phyloP scores from a whole-genome alignment of 2,329 filamentous ascomycete species.

The Calonectria naviculata region DNA sequence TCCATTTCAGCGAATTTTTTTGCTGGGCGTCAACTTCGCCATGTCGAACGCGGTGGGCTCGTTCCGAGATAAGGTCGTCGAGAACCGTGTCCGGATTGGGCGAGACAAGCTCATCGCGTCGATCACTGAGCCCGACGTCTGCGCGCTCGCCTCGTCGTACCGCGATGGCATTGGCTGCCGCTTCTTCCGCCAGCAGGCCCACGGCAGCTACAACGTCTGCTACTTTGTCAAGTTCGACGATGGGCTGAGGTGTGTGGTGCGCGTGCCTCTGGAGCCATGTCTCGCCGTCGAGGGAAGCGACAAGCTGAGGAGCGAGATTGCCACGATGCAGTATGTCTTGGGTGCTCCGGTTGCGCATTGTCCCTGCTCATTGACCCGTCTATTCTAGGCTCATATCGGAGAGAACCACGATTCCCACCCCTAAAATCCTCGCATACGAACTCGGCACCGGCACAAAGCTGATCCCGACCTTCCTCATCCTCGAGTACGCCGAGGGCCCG shows the following conservation, averaged over 20 bases:
- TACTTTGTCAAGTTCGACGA: constrained; percentile 17
- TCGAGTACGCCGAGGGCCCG: constrained; percentile 20
- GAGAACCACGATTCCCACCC: constrained; percentile 15
- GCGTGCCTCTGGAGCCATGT: constrained; percentile 6
- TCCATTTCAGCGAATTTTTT: too few species aligned
- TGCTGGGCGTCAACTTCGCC: neutral
- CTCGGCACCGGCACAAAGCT: neutral
- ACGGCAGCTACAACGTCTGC: constrained; percentile 16
- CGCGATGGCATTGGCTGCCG: neutral
- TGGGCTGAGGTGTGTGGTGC: constrained; percentile 5
- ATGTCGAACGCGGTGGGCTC: constrained; percentile 1
- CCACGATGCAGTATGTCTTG: constrained; percentile 16
- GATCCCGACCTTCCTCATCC: constrained; percentile 20
- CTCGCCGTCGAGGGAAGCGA: constrained; percentile 1
- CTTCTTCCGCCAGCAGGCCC: constrained; percentile 2
- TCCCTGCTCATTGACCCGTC: neutral
- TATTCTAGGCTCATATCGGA: constrained; percentile 5
- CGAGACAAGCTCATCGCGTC: neutral
- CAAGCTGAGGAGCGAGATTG: constrained; percentile 19
- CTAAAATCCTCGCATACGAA: constrained; percentile 8
- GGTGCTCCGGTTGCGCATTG: neutral
- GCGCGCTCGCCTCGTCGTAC: neutral
- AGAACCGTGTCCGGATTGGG: neutral
- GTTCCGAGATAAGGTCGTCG: neutral
- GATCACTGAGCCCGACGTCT: neutral